These are phyloP conservation scores for Lachnellula subtilissima DNA, from an alignment of 2,329 filamentous ascomycete genomes.

Conservation along the genomic window DNA sequence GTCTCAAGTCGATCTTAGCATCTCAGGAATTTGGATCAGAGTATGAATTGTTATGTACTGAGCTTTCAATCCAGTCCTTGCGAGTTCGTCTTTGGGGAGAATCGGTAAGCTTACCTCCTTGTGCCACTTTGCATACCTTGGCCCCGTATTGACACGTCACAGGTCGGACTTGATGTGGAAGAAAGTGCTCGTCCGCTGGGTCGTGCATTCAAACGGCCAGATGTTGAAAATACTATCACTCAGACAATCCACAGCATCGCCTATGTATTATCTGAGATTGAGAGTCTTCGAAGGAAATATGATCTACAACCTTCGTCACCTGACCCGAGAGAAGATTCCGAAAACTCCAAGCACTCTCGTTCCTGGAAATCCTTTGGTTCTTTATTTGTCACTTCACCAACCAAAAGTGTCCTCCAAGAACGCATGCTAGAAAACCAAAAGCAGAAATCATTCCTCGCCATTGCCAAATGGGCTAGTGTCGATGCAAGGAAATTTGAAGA, in stretches of 20 bases:
- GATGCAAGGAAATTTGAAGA: conserved; percentile 22
- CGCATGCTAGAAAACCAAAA: conserved; percentile 20
- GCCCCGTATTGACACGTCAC: background rate
- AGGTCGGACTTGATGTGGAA: conserved; percentile 18
- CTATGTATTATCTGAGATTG: conserved; percentile 18
- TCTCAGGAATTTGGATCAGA: conserved; percentile 20
- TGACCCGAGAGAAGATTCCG: background rate
- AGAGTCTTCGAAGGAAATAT: conserved; percentile 20
- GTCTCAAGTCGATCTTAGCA: conserved; percentile 16
- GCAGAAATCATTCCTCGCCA: conserved; percentile 18
- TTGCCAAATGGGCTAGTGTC: conserved; percentile 21
- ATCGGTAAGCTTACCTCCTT: conserved; percentile 12
- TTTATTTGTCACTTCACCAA: background rate
- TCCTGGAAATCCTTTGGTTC: background rate
- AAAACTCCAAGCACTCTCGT: conserved; percentile 1
- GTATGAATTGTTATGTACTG: conserved; percentile 22
- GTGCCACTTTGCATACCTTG: background rate
- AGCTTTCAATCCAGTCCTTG: conserved; percentile 21
- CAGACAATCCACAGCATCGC: conserved; percentile 17
- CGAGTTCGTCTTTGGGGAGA: conserved; percentile 23
- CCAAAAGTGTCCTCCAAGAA: conserved; percentile 1
- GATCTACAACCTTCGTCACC: conserved; percentile 8
- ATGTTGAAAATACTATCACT: conserved; percentile 17
- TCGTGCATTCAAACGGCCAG: conserved; percentile 11
- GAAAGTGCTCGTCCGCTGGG: conserved; percentile 7